These are phyloP conservation scores for Yamadazyma membranifaciens DNA, from an alignment of 1,139 yeast genomes.

Conservation along the genomic window DNA sequence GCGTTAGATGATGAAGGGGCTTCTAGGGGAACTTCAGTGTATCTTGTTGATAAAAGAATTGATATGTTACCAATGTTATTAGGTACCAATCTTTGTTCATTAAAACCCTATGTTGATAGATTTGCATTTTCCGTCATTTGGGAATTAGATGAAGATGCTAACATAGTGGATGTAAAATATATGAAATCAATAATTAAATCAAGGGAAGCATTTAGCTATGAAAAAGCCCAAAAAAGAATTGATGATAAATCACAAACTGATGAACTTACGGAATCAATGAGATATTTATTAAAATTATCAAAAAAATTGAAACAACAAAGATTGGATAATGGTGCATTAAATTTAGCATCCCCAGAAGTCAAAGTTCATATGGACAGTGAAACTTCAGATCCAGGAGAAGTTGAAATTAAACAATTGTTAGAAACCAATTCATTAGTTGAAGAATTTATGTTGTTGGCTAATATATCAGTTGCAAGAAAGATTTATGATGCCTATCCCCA, in stretches of 20 bases:
- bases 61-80: slow-evolving; percentile 97
- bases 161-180: slow-evolving; percentile 77
- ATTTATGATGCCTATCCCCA: slow-evolving; percentile 94
- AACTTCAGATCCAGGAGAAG: slow-evolving; percentile 95
- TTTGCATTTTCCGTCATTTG: slow-evolving; percentile 94
- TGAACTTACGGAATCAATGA: slow-evolving; percentile 86
- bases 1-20: slow-evolving; percentile 96
- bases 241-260: slow-evolving; percentile 79
- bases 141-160: slow-evolving; percentile 88
- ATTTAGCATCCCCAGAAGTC: slow-evolving; percentile 96
- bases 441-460: slow-evolving; percentile 97
- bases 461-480: slow-evolving; percentile 90
- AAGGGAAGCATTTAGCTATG: slow-evolving; percentile 93
- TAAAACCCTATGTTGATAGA: slow-evolving; percentile 93
- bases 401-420: slow-evolving; percentile 80
- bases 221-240: slow-evolving; percentile 86
- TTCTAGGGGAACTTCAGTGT: slow-evolving; percentile 94
- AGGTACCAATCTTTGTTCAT: slow-evolving; percentile 94
- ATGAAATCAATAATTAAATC: slow-evolving; percentile 90
- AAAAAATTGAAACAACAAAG: slow-evolving; percentile 82
- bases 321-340: slow-evolving; percentile 93
- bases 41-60: slow-evolving; percentile 96
- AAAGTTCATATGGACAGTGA: slow-evolving; percentile 97
- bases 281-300: slow-evolving; percentile 73
- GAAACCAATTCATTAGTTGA: slow-evolving; percentile 96